Evolutionary conservation across 768 basidiomycete genomes (phyloP).

Genomic region (Suillus cothurnatus): DNA sequence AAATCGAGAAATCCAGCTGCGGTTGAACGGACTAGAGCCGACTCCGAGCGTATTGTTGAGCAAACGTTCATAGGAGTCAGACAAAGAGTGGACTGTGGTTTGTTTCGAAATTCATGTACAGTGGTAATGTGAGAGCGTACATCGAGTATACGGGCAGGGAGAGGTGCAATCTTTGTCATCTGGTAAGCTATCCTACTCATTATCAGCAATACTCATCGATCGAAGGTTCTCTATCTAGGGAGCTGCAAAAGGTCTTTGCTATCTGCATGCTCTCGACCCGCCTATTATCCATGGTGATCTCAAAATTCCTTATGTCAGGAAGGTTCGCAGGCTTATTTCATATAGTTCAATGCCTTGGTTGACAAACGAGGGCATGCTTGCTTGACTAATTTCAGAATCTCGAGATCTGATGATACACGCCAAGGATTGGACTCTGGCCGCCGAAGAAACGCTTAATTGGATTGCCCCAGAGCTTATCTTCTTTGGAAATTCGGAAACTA

Average conservation of each 20-base stretch:
- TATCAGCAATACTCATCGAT: not conserved
- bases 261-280: conserved; percentile 26
- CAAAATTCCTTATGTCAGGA: conserved; percentile 22
- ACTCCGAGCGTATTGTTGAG: not conserved
- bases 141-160: not conserved
- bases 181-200: conserved; percentile 9
- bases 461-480: conserved; percentile 31
- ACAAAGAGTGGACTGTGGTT: conserved; percentile 20
- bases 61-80: conserved; percentile 23
- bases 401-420: conserved; percentile 25
- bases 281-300: conserved; percentile 44
- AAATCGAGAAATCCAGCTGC: conserved; percentile 3
- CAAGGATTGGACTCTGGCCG: conserved; percentile 27
- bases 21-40: conserved; percentile 3
- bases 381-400: conserved; percentile 32
- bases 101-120: conserved; percentile 25
- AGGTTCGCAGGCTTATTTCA: not conserved
- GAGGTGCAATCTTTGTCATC: conserved; percentile 6
- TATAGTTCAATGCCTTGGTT: conserved; percentile 29
- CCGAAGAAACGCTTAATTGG: conserved; percentile 19
- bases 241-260: conserved; percentile 24
- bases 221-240: conserved; percentile 6
- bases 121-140: conserved; percentile 20
- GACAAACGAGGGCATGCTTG: conserved; percentile 16
- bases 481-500: not conserved